Evolutionary conservation across 176 grass and related monocot genomes (phyloP), one percentile per base, ranked within the genome.

Genomic region (Cocos nucifera): DNA sequence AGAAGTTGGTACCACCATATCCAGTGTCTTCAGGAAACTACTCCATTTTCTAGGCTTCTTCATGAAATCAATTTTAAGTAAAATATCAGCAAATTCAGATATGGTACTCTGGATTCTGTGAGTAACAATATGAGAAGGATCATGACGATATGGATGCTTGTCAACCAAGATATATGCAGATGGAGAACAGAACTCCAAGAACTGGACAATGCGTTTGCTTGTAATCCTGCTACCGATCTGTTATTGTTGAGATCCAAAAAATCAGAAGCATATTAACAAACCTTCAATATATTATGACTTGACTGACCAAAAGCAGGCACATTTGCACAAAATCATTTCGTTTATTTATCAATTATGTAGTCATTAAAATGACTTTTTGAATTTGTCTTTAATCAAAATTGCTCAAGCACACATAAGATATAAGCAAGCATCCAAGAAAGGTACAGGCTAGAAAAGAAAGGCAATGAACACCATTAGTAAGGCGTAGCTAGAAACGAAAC

Each of bases 191-290:
- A 72, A 69, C 67, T 96, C 86, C 0, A 96, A 65, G 66, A 90
- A 87, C 29, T 75, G 71, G 64, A 69, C 82, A 61, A 96, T 62
- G 18, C 83, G 83, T 75, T 87, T 90, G 86, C 91, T 96, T 73
- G 91, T 96, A 51, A 96, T 83, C 35, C 80, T 85, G 69, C 86
- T 86, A 55, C 91, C 91, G 82, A 96, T 85, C 91, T 96, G 83
- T 65, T 35, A 82, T 77, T 63, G 67, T 28, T 69, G 77, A 10
- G 54, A 58, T 24, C 19, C 54, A 22, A 56, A 56, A 56, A 56
- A 56, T 22, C 6, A 56, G 22, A 56, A 56, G 54, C 54, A 56
- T 3, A 22, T 10, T 3, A 21, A 22, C 54, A 56, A 55, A 22
- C 35, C 10, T 44, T 44, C 6, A 44, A 44, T 12, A 44, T 44